Conservation (phyloP, 2,329 filamentous ascomycete species). For the Aspergillaceae sp. region DNA sequence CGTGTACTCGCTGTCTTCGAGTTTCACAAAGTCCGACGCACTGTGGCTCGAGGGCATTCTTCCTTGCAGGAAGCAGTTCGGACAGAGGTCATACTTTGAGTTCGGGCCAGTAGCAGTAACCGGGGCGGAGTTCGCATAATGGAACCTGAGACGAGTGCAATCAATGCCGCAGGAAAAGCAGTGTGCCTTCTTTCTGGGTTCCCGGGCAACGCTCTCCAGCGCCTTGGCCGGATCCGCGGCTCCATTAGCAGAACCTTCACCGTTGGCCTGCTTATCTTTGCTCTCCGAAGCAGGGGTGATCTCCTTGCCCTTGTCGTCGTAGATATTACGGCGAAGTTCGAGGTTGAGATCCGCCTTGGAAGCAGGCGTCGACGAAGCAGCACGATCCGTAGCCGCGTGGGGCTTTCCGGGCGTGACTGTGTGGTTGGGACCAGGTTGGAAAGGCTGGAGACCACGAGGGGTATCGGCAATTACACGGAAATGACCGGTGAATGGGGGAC, state of each 20-base stretch:
- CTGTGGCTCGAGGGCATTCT: conserved; percentile 72
- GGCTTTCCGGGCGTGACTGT: conserved; percentile 54
- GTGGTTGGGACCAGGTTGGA: conserved; percentile 80
- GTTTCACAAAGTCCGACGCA: conserved; percentile 73
- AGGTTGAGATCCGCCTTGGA: conserved; percentile 77
- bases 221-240: conserved; percentile 54
- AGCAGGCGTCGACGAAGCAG: conserved; percentile 55
- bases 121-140: conserved; percentile 57
- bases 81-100: conserved; percentile 78
- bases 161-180: conserved; percentile 91
- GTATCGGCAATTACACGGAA: conserved; percentile 96
- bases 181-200: conserved; percentile 59
- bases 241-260: conserved; percentile 64
- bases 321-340: conserved; percentile 91
- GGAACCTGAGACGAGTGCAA: conserved; percentile 65
- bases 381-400: conserved; percentile 60
- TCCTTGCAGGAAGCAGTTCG: conserved; percentile 78
- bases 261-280: conserved; percentile 60
- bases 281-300: conserved; percentile 59
- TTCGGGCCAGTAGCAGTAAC: conserved; percentile 45
- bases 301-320: conserved; percentile 84
- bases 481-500: conserved; percentile 92
- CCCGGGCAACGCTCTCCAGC: conserved; percentile 52
- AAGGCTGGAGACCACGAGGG: conserved; percentile 84
- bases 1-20: conserved; percentile 80